phyloP scores from a whole-genome alignment of 2,329 filamentous ascomycete genomes.

The Calonectria leucothoes region DNA sequence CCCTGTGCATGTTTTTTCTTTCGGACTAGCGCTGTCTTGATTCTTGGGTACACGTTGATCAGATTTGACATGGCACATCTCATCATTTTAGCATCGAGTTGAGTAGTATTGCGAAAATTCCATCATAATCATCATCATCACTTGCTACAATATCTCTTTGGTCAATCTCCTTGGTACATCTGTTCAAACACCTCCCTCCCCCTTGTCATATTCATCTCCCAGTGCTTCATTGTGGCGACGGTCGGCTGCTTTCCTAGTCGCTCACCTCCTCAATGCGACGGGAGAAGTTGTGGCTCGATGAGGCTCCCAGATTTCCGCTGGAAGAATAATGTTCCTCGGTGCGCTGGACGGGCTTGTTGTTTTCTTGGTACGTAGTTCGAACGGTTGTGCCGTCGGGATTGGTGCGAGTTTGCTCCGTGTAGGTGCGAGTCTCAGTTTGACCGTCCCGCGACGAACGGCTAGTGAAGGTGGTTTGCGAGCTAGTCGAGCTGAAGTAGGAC shows the following conservation, averaged over 20 bases:
- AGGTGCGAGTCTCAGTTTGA: neutral
- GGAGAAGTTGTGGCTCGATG: neutral
- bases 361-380: conserved; percentile 3
- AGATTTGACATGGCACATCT: neutral
- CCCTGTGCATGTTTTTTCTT: neutral
- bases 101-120: neutral
- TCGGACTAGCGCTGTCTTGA: neutral
- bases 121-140: neutral
- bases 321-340: conserved; percentile 1
- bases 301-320: neutral
- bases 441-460: neutral
- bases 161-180: neutral
- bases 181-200: neutral
- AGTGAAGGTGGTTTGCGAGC: neutral
- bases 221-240: neutral
- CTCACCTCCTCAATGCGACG: conserved; percentile 9
- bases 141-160: neutral
- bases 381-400: conserved; percentile 9
- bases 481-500: conserved; percentile 2
- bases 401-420: neutral
- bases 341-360: conserved; percentile 2
- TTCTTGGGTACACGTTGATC: neutral
- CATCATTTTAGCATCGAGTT: neutral
- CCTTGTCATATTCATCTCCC: neutral
- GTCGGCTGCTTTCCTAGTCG: neutral